A percentile compares a stretch with the other conserved stretches of the same genome.
phyloP scores from a whole-genome alignment of 2,329 filamentous ascomycete species.

The Pseudocercospora cruenta region DNA sequence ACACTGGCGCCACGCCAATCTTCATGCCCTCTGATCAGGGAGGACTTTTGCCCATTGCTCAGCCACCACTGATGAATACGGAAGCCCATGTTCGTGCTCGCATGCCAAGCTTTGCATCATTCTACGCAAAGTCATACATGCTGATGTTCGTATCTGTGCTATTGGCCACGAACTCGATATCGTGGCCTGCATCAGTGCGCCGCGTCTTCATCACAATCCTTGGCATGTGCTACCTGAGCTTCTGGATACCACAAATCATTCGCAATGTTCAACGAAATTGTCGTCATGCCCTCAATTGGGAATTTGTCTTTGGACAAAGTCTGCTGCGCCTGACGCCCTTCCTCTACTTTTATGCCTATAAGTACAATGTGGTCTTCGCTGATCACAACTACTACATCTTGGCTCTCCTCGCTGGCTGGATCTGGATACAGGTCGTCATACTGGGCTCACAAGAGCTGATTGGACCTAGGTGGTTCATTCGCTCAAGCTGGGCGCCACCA shows the following conservation, averaged over 20 bases:
- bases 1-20: conserved; percentile 55
- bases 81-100: conserved; percentile 25
- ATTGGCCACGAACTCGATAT: conserved; percentile 62
- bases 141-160: conserved; percentile 57
- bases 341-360: conserved; percentile 79
- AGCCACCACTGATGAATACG: conserved; percentile 16
- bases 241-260: conserved; percentile 90
- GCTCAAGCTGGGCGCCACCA: conserved; percentile 65
- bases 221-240: conserved; percentile 77
- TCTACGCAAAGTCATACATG: conserved; percentile 67
- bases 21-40: conserved; percentile 65
- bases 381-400: conserved; percentile 69
- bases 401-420: conserved; percentile 69
- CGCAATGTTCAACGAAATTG: conserved; percentile 91
- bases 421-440: conserved; percentile 82
- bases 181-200: conserved; percentile 58
- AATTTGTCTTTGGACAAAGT: conserved; percentile 85
- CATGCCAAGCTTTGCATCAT: conserved; percentile 52
- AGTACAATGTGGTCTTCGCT: conserved; percentile 80
- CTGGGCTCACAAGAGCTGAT: conserved; percentile 82
- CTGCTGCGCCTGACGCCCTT: conserved; percentile 77
- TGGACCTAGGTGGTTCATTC: conserved; percentile 84
- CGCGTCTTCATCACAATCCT: conserved; percentile 64
- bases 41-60: conserved; percentile 36
- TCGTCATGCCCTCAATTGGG: conserved; percentile 86